phyloP scores from a whole-genome alignment of 1,284 basidiomycete species.

The Fereydounia khargensis region DNA sequence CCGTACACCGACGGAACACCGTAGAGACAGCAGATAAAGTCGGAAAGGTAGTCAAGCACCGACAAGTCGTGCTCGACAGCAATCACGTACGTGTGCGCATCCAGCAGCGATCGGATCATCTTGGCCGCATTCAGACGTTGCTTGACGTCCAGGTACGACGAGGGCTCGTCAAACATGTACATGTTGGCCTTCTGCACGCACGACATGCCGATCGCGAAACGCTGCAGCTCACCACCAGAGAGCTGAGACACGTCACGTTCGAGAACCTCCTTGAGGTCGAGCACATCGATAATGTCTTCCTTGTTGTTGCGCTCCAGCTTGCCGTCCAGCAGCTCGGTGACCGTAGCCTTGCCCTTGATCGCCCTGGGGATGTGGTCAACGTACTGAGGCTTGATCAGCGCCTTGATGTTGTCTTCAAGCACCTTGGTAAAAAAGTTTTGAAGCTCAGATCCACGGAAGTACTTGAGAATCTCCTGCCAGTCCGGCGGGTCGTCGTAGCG shows the following conservation, averaged over 20 bases:
- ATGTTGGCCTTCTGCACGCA: constrained; percentile 56
- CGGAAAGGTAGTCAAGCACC: constrained; percentile 56
- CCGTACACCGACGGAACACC: constrained; percentile 56
- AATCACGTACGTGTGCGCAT: constrained; percentile 56
- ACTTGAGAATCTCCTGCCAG: constrained; percentile 57
- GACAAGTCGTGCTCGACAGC: constrained; percentile 57
- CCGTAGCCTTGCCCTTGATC: constrained; percentile 50
- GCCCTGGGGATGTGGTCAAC: constrained; percentile 57
- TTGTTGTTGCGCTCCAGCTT: constrained; percentile 55
- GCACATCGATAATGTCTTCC: constrained; percentile 43
- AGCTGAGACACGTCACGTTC: constrained; percentile 53
- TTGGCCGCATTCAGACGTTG: constrained; percentile 56
- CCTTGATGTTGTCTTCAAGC: constrained; percentile 58
- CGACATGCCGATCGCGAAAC: constrained; percentile 57
- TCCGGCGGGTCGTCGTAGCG: constrained; percentile 57
- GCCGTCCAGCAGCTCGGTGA: constrained; percentile 50
- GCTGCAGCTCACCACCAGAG: constrained; percentile 56
- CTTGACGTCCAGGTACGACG: constrained; percentile 57
- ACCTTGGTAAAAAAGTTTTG: constrained; percentile 58
- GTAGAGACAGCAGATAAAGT: constrained; percentile 57
- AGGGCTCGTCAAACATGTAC: constrained; percentile 58
- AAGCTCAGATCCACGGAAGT: constrained; percentile 56
- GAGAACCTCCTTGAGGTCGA: constrained; percentile 52
- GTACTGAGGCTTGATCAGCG: constrained; percentile 57
- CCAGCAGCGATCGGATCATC: constrained; percentile 53